These are phyloP conservation scores for Lachancea fermentati DNA, from an alignment of 805 yeast genomes.

Conservation along the genomic window DNA sequence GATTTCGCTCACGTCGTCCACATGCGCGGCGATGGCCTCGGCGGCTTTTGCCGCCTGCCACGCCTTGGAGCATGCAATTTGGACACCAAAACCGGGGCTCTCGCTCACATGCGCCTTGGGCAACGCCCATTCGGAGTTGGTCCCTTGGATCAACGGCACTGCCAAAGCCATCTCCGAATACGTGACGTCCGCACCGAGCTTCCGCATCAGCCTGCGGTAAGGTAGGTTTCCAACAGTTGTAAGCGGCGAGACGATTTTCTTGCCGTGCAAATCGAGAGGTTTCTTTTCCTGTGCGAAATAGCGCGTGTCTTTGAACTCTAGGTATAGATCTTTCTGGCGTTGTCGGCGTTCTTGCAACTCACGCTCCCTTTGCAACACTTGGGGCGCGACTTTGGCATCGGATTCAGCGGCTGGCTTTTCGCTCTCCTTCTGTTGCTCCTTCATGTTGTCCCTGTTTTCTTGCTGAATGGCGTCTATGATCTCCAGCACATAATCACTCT, in stretches of 20 bases:
- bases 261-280: slow-evolving; percentile 55
- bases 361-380: slow-evolving; percentile 21
- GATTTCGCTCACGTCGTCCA: slow-evolving; percentile 64
- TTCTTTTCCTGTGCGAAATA: slow-evolving; percentile 80
- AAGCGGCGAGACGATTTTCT: slow-evolving; percentile 88
- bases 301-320: slow-evolving; percentile 65
- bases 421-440: slow-evolving; percentile 31
- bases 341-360: slow-evolving; percentile 31
- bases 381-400: slow-evolving; percentile 25
- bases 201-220: slow-evolving; percentile 85
- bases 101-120: slow-evolving; percentile 84
- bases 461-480: slow-evolving; percentile 58
- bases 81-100: slow-evolving; percentile 86
- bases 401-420: slow-evolving; percentile 26
- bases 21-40: slow-evolving; percentile 45
- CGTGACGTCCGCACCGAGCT: slow-evolving; percentile 87
- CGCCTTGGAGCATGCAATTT: slow-evolving; percentile 83
- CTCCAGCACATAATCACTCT: slow-evolving; percentile 52
- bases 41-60: slow-evolving; percentile 93
- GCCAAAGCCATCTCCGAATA: slow-evolving; percentile 93
- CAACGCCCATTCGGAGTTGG: slow-evolving; percentile 95
- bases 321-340: slow-evolving; percentile 28
- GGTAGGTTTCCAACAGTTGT: slow-evolving; percentile 98
- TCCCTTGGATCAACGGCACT: slow-evolving; percentile 81
- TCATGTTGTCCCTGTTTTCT: slow-evolving; percentile 29